phyloP scores from a whole-genome alignment of 2,329 filamentous ascomycete genomes.

The Periconia sp. region DNA sequence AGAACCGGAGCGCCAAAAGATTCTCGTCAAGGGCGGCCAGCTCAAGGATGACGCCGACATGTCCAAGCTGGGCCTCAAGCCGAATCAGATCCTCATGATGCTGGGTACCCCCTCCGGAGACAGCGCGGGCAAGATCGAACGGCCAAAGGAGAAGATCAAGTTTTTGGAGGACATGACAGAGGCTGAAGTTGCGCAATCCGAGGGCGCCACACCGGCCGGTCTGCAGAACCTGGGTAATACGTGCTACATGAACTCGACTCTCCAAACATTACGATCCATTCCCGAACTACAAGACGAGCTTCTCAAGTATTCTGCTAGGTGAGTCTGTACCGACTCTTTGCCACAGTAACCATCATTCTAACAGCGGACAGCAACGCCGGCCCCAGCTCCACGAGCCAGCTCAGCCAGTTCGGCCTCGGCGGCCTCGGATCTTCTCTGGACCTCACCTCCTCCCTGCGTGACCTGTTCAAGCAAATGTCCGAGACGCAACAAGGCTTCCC shows the following conservation, averaged over 20 bases:
- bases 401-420: constrained; percentile 57
- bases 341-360: background rate
- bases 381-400: constrained; percentile 34
- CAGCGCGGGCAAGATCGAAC: constrained; percentile 61
- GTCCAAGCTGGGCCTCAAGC: constrained; percentile 79
- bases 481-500: constrained; percentile 85
- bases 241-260: constrained; percentile 95
- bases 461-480: constrained; percentile 86
- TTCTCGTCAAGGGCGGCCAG: constrained; percentile 89
- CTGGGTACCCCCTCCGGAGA: constrained; percentile 83
- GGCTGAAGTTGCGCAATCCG: constrained; percentile 80
- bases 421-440: constrained; percentile 65
- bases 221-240: constrained; percentile 94
- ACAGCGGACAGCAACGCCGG: constrained; percentile 26
- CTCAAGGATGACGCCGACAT: constrained; percentile 94
- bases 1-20: constrained; percentile 94
- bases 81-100: constrained; percentile 90
- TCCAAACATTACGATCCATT: constrained; percentile 87
- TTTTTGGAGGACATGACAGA: constrained; percentile 98
- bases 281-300: constrained; percentile 88
- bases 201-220: constrained; percentile 83
- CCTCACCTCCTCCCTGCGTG: constrained; percentile 74
- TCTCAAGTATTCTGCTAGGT: constrained; percentile 58
- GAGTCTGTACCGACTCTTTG: constrained; percentile 4
- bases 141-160: constrained; percentile 77